phyloP scores from a whole-genome alignment of 1,284 basidiomycete genomes.

The Ganoderma meredithae region DNA sequence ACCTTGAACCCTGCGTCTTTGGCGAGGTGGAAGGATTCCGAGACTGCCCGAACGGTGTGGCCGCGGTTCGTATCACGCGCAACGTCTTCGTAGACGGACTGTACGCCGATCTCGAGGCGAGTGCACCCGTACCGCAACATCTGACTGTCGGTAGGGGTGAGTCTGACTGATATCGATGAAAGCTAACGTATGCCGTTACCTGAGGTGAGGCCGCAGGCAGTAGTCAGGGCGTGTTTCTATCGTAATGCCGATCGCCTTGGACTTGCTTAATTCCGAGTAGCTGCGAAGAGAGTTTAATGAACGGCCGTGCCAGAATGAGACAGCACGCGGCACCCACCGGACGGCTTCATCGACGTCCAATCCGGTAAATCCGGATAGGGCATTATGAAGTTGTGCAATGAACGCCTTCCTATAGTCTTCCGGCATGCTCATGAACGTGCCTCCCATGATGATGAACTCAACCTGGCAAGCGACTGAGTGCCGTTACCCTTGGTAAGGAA shows the following conservation, averaged over 20 bases:
- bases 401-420: slow-evolving; percentile 96
- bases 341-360: slow-evolving; percentile 98
- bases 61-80: slow-evolving; percentile 98
- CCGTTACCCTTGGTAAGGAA: background rate
- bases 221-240: slow-evolving; percentile 99
- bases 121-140: slow-evolving; percentile 99
- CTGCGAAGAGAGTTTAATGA: slow-evolving; percentile 45
- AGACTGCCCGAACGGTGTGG: slow-evolving; percentile 97
- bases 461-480: slow-evolving; percentile 58
- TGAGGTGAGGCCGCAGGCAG: slow-evolving; percentile 95
- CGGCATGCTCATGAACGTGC: slow-evolving; percentile 99
- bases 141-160: slow-evolving; percentile 66
- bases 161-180: slow-evolving; percentile 17
- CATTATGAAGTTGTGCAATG: slow-evolving; percentile 97
- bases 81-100: slow-evolving; percentile 99
- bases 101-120: slow-evolving; percentile 97
- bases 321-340: slow-evolving; percentile 50
- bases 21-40: slow-evolving; percentile 97
- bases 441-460: slow-evolving; percentile 99
- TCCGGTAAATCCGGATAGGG: slow-evolving; percentile 94
- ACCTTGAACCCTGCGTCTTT: slow-evolving; percentile 99
- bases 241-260: slow-evolving; percentile 98
- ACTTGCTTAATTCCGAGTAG: slow-evolving; percentile 96
- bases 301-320: slow-evolving; percentile 11
- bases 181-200: slow-evolving; percentile 48